Conservation (phyloP, 75 land plant genomes). For the Azolla pinnata region DNA sequence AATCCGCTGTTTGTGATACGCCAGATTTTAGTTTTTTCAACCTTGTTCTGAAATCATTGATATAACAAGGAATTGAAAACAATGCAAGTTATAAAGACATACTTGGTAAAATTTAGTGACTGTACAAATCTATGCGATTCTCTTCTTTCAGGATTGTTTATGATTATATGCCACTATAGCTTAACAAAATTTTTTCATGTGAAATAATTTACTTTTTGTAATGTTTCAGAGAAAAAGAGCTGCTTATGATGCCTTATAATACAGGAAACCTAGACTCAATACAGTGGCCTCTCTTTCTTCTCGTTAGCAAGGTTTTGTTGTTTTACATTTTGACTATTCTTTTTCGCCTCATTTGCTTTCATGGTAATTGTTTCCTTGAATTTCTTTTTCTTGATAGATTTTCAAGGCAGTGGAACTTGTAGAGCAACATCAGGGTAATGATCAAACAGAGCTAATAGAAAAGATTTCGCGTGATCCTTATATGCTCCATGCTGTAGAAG, state of each 20-base stretch:
- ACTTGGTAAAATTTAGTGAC: too few species aligned
- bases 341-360: neutral
- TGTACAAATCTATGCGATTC: too few species aligned
- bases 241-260: slow-evolving; percentile 67
- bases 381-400: slow-evolving; percentile 1
- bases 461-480: slow-evolving; percentile 18
- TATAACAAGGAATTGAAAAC: too few species aligned
- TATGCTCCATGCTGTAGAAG: slow-evolving; percentile 23
- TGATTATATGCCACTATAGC: slow-evolving; percentile 8
- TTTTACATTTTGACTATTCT: neutral
- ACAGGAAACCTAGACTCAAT: slow-evolving; percentile 44
- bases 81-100: too few species aligned
- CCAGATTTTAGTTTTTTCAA: too few species aligned
- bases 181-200: neutral
- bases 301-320: slow-evolving; percentile 74
- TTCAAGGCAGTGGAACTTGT: slow-evolving; percentile 18
- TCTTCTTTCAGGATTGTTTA: neutral
- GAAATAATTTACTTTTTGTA: neutral
- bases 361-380: neutral
- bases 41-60: too few species aligned
- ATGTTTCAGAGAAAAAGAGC: slow-evolving; percentile 54
- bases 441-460: slow-evolving; percentile 15
- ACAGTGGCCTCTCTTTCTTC: slow-evolving; percentile 94
- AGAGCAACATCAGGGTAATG: slow-evolving; percentile 13
- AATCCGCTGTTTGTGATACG: too few species aligned